Percentiles rank a stretch among this genome's conserved stretches.
Conservation (phyloP, 306 rosid species). For the Sicyos edulis region DNA sequence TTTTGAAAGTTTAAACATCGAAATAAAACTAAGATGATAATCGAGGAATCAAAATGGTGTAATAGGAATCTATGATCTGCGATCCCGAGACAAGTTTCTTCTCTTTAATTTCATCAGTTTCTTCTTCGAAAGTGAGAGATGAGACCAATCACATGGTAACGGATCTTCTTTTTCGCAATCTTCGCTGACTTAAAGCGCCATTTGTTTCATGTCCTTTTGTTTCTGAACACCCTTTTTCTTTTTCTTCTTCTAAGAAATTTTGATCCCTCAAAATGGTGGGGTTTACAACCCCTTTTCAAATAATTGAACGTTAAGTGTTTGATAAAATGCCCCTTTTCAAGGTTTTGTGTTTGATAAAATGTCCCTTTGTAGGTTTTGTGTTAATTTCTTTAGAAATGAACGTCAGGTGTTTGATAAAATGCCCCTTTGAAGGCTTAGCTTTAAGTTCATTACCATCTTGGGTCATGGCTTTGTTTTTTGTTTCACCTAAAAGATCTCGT, state of each 20-base stretch:
- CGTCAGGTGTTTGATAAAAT: slow-evolving; percentile 7
- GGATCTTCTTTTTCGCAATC: slow-evolving; percentile 14
- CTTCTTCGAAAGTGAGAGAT: slow-evolving; percentile 12
- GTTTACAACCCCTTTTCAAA: background rate
- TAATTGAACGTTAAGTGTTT: background rate
- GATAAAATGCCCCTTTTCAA: too few species aligned
- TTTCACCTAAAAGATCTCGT: too few species aligned
- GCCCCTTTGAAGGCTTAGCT: background rate
- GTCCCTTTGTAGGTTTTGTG: background rate
- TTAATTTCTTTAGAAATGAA: background rate
- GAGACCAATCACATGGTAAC: slow-evolving; percentile 13
- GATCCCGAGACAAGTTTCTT: slow-evolving; percentile 4
- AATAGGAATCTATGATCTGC: background rate
- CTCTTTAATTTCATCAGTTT: slow-evolving; percentile 2
- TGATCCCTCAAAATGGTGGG: background rate
- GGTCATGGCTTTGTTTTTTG: too few species aligned
- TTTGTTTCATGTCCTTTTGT: background rate
- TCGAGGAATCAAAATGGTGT: too few species aligned
- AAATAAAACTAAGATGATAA: too few species aligned
- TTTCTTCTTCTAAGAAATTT: background rate
- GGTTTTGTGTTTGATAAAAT: slow-evolving; percentile 3
- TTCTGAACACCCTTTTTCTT: background rate
- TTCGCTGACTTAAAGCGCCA: slow-evolving; percentile 7
- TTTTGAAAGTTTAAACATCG: too few species aligned
- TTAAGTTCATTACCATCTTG: background rate